A percentile compares a stretch with the other conserved stretches of the same genome.
Conservation (phyloP, 2,329 filamentous ascomycete species). For the Aspergillus tamarii region DNA sequence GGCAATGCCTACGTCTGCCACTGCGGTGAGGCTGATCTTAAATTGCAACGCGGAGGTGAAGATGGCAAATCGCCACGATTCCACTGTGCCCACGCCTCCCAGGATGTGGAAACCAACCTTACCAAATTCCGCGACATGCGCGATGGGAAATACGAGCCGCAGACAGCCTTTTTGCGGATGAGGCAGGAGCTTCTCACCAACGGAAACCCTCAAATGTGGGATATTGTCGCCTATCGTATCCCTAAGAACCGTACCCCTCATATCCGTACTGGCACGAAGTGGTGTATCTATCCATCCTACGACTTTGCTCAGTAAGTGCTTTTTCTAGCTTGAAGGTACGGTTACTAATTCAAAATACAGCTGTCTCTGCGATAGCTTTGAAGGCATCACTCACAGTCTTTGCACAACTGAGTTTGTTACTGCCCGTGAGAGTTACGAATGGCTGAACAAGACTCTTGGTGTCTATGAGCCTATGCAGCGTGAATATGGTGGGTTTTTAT, state of each 20-base stretch:
- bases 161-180: slow-evolving; percentile 86
- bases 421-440: slow-evolving; percentile 86
- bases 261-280: slow-evolving; percentile 73
- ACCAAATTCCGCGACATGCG: slow-evolving; percentile 86
- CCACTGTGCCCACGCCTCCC: slow-evolving; percentile 59
- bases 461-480: slow-evolving; percentile 94
- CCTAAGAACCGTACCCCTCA: slow-evolving; percentile 54
- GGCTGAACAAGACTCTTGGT: slow-evolving; percentile 77
- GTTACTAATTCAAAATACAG: slow-evolving; percentile 65
- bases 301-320: slow-evolving; percentile 53
- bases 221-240: slow-evolving; percentile 87
- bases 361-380: slow-evolving; percentile 89
- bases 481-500: slow-evolving; percentile 63
- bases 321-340: neutral
- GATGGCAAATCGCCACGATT: slow-evolving; percentile 59
- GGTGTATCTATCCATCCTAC: slow-evolving; percentile 95
- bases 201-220: slow-evolving; percentile 95
- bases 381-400: slow-evolving; percentile 86
- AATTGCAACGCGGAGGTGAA: slow-evolving; percentile 79
- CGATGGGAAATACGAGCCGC: slow-evolving; percentile 85
- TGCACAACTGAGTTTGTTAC: slow-evolving; percentile 93
- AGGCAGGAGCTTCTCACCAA: slow-evolving; percentile 76
- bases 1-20: slow-evolving; percentile 81
- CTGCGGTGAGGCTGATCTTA: slow-evolving; percentile 78
- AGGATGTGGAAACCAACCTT: slow-evolving; percentile 27